phyloP scores from a whole-genome alignment of 1,284 basidiomycete species.

The Coriolopsis trogii region DNA sequence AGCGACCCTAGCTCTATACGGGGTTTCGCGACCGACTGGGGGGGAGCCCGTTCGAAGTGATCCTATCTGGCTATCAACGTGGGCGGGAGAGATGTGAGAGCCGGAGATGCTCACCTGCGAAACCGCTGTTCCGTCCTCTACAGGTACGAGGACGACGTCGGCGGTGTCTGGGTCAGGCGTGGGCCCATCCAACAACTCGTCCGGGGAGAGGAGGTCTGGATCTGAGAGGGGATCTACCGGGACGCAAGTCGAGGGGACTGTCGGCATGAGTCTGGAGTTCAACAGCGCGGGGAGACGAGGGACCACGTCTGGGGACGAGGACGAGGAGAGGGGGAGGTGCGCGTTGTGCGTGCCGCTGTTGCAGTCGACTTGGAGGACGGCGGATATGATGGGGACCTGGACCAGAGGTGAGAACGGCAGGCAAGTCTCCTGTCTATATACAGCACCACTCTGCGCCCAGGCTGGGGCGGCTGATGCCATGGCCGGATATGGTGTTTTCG shows the following conservation, averaged over 20 bases:
- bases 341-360: too few relatives aligned
- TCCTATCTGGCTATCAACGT: background rate
- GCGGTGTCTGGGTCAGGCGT: constrained; percentile 34
- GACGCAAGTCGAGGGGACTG: constrained; percentile 17
- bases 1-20: constrained; percentile 29
- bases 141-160: constrained; percentile 28
- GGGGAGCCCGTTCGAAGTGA: constrained; percentile 1
- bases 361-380: too few relatives aligned
- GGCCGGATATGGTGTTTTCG: too few relatives aligned
- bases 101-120: constrained; percentile 17
- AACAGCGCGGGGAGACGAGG: background rate
- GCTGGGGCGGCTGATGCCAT: too few relatives aligned
- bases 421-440: too few relatives aligned
- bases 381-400: too few relatives aligned
- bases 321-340: background rate
- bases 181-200: constrained; percentile 13
- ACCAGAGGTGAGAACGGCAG: too few relatives aligned
- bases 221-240: constrained; percentile 8
- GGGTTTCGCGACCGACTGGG: constrained; percentile 23
- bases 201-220: constrained; percentile 3
- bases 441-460: too few relatives aligned
- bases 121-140: constrained; percentile 25
- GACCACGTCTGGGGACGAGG: background rate
- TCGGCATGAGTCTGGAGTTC: constrained; percentile 10
- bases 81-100: background rate